Evolutionary conservation across 257 asterid genomes (phyloP).

Genomic region (Cruciata laevipes): DNA sequence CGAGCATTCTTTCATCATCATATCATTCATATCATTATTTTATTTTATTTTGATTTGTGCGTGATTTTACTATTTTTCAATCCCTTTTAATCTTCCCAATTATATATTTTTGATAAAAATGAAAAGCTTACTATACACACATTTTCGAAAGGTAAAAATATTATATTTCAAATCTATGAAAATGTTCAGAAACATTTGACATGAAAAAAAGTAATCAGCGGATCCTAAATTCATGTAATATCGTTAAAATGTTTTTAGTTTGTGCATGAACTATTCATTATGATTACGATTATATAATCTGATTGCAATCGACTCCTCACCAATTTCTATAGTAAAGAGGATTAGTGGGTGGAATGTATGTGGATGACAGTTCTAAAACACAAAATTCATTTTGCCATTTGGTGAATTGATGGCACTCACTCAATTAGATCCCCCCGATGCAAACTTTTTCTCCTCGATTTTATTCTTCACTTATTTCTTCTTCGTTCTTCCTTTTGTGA

Average conservation of each 20-base stretch:
- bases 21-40: not conserved
- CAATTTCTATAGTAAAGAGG: no score
- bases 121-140: not conserved
- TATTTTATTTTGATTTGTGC: conserved; percentile 21
- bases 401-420: conserved; percentile 40
- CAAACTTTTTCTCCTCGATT: conserved; percentile 4
- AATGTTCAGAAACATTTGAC: no score
- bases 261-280: no score
- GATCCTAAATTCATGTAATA: no score
- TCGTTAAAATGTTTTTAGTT: no score
- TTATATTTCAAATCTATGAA: no score
- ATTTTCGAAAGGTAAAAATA: no score
- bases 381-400: conserved; percentile 15
- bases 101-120: no score
- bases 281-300: no score
- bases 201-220: no score
- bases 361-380: conserved; percentile 56
- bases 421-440: conserved; percentile 30
- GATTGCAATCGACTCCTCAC: no score
- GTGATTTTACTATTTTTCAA: conserved; percentile 21
- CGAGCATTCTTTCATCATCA: conserved; percentile 25
- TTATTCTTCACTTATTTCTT: not conserved
- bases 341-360: conserved; percentile 43
- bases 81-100: not conserved
- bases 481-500: conserved; percentile 6